Evolutionary conservation across 331 rosid species (phyloP).

Genomic region (Spiraea crenata): DNA sequence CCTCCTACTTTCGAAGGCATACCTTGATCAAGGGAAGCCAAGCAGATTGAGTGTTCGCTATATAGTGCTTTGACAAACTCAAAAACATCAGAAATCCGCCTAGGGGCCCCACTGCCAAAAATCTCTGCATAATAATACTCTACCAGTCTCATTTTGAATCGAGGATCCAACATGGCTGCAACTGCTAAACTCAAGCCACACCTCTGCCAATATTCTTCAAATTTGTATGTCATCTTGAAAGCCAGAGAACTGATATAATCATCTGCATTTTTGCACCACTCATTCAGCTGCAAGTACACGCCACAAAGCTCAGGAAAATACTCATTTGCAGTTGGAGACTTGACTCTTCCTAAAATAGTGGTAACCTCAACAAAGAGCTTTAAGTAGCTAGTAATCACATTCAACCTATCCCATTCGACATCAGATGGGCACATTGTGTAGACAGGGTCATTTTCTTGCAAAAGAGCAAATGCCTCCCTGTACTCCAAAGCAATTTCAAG

Average conservation of each 20-base stretch:
- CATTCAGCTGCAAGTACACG: constrained; percentile 74
- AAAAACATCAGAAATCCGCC: constrained; percentile 59
- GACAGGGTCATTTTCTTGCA: constrained; percentile 64
- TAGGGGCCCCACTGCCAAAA: constrained; percentile 55
- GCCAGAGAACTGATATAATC: constrained; percentile 60
- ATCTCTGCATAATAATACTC: constrained; percentile 88
- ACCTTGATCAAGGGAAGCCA: constrained; percentile 77
- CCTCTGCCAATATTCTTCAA: constrained; percentile 89
- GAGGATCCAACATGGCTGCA: constrained; percentile 91
- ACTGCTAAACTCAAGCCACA: constrained; percentile 83
- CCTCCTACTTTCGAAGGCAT: constrained; percentile 76
- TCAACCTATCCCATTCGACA: constrained; percentile 72
- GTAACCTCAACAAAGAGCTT: constrained; percentile 75
- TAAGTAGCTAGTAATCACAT: constrained; percentile 55
- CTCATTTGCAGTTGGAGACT: constrained; percentile 69
- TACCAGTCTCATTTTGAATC: constrained; percentile 82
- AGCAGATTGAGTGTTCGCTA: constrained; percentile 79
- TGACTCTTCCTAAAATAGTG: constrained; percentile 52
- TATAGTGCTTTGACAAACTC: constrained; percentile 76
- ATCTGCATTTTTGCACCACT: constrained; percentile 89
- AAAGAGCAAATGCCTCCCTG: constrained; percentile 67
- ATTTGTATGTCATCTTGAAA: constrained; percentile 65
- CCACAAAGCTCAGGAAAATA: constrained; percentile 94
- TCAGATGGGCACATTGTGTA: constrained; percentile 54
- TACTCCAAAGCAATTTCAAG: constrained; percentile 74